Evolutionary conservation across 2,329 filamentous ascomycete species (phyloP), one percentile per base, ranked within the genome.

Genomic region (Lachnellula willkommii): DNA sequence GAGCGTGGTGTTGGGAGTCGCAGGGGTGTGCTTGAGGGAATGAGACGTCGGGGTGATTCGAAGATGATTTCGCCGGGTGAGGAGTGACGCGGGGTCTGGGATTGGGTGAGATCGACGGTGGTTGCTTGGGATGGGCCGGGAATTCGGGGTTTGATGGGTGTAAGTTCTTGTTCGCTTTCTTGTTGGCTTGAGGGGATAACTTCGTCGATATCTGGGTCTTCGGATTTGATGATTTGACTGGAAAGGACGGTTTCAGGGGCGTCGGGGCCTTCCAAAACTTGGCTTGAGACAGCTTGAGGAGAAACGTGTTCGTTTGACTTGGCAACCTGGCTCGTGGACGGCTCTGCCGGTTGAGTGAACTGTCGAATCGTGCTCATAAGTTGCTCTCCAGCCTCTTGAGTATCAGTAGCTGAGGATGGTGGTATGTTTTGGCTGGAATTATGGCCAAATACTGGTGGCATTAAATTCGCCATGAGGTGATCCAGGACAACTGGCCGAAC

Each of bases 401-500:
- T 65, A 51, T 69, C 65, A 1, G 63, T 66, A n/a, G 55, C 57
- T 12, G 65, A 65, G 14, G 63, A 62, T 6, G 43, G 14, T 15
- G 57, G 60, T 14, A 52, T 24, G 32, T 40, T 47, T 24, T 47
- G 28, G 12, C 47, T 48, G 8, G 24, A 28, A 26, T 58, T 43
- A 2, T 22, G 15, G 56, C 69, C 72, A 54, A 84, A 76, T 1
- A 84, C 66, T 5, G 79, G 77, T 42, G 76, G 76, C 15, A 77
- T 73, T 36, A 87, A 66, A 56, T 86, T 86, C 52, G 76, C 80
- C 46, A 85, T 74, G 12, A 86, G 69, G 60, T 81, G 75, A 5
- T 80, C 80, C 0, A 82, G 75, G 1, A 83, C 75, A 2, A 79
- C 80, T 1, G 82, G 83, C 1, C 78, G 79, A 1, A 86, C 68